Conservation (phyloP, 495 filamentous ascomycete species). For the Lepidopterella palustris region DNA sequence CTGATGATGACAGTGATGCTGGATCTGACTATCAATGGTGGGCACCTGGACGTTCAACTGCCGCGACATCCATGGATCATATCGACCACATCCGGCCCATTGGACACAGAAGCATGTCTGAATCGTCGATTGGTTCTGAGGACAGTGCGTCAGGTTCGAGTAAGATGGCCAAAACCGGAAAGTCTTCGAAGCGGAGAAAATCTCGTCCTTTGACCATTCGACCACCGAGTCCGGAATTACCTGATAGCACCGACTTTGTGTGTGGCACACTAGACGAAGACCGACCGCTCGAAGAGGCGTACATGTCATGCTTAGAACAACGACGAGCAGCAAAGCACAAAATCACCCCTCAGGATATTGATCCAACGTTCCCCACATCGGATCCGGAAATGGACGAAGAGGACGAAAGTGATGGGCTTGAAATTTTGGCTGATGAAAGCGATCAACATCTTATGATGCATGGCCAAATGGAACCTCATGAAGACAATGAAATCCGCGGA, state of each 20-base stretch:
- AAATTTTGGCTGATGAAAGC: conserved; percentile 41
- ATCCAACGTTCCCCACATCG: conserved; percentile 91
- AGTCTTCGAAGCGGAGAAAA: conserved; percentile 21
- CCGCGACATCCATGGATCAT: conserved; percentile 49
- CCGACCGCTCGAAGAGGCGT: conserved; percentile 84
- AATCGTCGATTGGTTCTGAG: conserved; percentile 60
- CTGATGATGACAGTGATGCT: conserved; percentile 74
- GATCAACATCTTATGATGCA: conserved; percentile 53
- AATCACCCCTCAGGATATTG: conserved; percentile 85
- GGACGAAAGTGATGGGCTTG: conserved; percentile 39
- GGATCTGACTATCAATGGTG: conserved; percentile 71
- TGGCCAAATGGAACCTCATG: conserved; percentile 46
- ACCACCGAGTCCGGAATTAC: conserved; percentile 71
- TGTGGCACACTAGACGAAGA: conserved; percentile 96
- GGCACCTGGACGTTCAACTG: conserved; percentile 57
- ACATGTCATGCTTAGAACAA: conserved; percentile 76
- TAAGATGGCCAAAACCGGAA: conserved; percentile 17
- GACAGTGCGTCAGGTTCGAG: conserved; percentile 38
- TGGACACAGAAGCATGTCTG: conserved; percentile 48
- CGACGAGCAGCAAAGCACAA: conserved; percentile 72
- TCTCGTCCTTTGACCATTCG: conserved; percentile 53
- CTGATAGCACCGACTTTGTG: conserved; percentile 96
- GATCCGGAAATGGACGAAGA: conserved; percentile 72
- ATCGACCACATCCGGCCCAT: conserved; percentile 44
- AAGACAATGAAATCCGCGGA: conserved; percentile 37